Evolutionary conservation across 176 grass and related monocot genomes (phyloP), one percentile per base, ranked within the genome.

Genomic region (Elaeis guineensis): DNA sequence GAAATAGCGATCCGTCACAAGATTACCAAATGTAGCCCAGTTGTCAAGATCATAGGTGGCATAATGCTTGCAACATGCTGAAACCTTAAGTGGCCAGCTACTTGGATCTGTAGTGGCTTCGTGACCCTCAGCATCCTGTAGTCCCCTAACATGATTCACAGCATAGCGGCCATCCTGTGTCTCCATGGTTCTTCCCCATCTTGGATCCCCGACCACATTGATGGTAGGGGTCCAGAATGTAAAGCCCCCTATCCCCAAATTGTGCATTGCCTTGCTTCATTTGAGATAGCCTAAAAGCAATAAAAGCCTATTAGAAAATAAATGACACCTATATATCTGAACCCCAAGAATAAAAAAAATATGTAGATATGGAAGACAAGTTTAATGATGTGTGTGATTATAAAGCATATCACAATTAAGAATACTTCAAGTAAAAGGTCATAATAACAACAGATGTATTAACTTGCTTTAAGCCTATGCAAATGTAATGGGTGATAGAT

Each of bases 141-240:
- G 21, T 3, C 90, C 90, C n/a, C 57, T 44, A 12, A 95, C 90
- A 68, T 80, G 86, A 8, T 69, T 70, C 0, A 57, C 70, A 4
- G 66, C 90, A 65, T 89, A 95, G 49, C 49, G 69, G 56, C 85
- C 85, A 23, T 81, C 85, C 21, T 85, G 90, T 0, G 85, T 89
- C 66, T 95, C 90, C 69, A 86, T 85, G 0, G 82, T 82, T 1
- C 90, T 77, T 3, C 85, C 85, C 85, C 90, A 95, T 6, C 85
- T 59, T 0, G 90, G 90, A 49, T 95, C 90, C 0, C 90, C 25
- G 60, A 73, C 85, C 61, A 95, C 78, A 66, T 95, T 95, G 49
- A 95, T 70, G 63, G 89, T 95, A 0, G 82, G 90, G 0, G 81
- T 77, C 85, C 90, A 95, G 52, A 84, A 83, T 14, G 89, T 81